Base-by-base conservation (phyloP, 208 protist genomes). In the Zelonia costaricensis region DNA sequence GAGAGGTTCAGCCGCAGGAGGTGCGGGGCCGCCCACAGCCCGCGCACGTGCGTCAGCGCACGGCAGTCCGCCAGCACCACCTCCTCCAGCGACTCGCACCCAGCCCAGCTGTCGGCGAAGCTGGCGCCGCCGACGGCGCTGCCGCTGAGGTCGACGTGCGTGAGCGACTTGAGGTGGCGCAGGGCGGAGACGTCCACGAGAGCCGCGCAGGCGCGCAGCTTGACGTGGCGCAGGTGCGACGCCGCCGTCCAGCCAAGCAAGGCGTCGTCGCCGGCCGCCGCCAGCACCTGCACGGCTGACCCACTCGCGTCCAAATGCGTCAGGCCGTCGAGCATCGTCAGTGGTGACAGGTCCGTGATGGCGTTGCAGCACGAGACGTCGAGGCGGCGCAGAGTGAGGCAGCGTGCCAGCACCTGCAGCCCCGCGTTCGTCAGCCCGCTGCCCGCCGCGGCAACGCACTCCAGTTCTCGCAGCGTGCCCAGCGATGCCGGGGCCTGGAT, bases 171-270 rank as follows among this genome's bases (percentile, higher is more conserved):
- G 25, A 83, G 49, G 27, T 31, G 13, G 36, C 69, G 59, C 42
- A 76, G 55, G 47, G 69, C 49, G 13, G 72, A 76, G 15, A 69
- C 48, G 20, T 73, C 65, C 20, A 28, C 49, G 30, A 76, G 55
- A 43, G 56, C 52, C 3, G 65, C 23, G 47, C 75, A 81, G 20
- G 51, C 53, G 36, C 69, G 63, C 39, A 81, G 39, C 18, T 54
- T 64, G 27, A 81, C 40, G 10, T 60, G 60, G 15, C 57, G 47
- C 31, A 81, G 48, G 22, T 12, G 49, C 31, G 44, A 62, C 18
- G 56, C 15, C 46, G 23, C 53, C 25, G 42, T 13, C 36, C 57
- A 62, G 16, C 54, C 44, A 23, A 65, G 15, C 0, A 49, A 43
- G 20, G 45, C 13, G 31, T 69, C 56, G n/a, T n/a, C 4, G 60